Base-by-base conservation (phyloP, 257 asterid species). In the Datura wrightii region DNA sequence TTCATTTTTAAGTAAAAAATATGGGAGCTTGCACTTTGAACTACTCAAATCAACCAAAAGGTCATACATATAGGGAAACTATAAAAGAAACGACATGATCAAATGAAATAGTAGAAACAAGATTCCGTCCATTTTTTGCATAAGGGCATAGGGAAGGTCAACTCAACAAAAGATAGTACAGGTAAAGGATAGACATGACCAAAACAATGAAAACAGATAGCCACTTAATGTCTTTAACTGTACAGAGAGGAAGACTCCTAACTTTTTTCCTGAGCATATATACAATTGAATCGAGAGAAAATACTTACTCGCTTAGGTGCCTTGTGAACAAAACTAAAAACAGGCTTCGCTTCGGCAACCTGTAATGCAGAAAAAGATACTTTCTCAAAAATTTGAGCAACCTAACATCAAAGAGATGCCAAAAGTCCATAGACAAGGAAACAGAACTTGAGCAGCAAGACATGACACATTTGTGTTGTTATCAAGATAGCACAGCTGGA, bases 321-420 rank as follows among this genome's bases (percentile, higher is more conserved):
- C 95, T 94, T 96, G 53, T 96, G 99, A 70, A 93, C 79, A 82
- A 93, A 92, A 85, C 87, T 91, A 85, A 89, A 84, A 69, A 90
- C 93, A 87, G 93, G 94, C 80, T 88, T 89, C 48, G 92, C 82
- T 82, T 91, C 97, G 80, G 71, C 86, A 84, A 96, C 93, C 99
- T 96, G 91, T 83, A 63, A 83, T 31, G 82, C 34, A 84, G 82
- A 87, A 79, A 80, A 36, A 84, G 78, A 84, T n/a, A 53, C 7
- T 10, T 24, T 76, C 74, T 46, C 24, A 53, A 58, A 52, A 53
- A 69, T 14, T 66, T 58, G 9, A 19, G 55, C 60, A 79, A 59
- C 58, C 55, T 24, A 76, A 15, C 62, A 50, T 50, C 11, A 52
- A 46, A 50, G 14, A 31, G 82, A 76, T 76, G 31, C 46, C 24